A percentile compares a stretch with the other conserved stretches of the same genome.
Conservation (phyloP, 306 rosid species). For the Aeschynomene evenia region DNA sequence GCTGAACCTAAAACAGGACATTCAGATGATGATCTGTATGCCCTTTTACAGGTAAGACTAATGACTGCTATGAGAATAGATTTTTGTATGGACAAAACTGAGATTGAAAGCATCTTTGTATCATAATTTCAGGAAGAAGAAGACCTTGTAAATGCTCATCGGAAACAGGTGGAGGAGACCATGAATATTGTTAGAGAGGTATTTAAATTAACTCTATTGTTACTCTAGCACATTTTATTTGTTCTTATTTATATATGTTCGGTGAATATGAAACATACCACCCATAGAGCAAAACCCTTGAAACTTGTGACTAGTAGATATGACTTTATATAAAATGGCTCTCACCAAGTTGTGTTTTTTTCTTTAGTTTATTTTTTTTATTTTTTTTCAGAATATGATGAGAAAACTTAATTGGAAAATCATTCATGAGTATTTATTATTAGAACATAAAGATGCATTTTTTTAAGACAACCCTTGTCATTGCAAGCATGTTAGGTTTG, state of each 20-base stretch:
- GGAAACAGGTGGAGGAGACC: slow-evolving; percentile 89
- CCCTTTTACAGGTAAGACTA: slow-evolving; percentile 69
- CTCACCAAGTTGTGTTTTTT: neutral
- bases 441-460: too few species aligned
- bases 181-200: slow-evolving; percentile 91
- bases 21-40: slow-evolving; percentile 71
- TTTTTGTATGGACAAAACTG: neutral
- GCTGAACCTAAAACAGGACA: slow-evolving; percentile 44
- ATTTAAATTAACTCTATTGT: slow-evolving; percentile 18
- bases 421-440: too few species aligned
- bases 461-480: too few species aligned
- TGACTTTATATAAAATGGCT: neutral
- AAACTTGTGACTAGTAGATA: neutral
- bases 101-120: slow-evolving; percentile 15
- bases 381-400: slow-evolving; percentile 17
- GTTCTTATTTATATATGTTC: neutral
- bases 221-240: neutral
- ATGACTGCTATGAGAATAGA: neutral
- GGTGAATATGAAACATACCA: neutral
- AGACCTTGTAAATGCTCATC: slow-evolving; percentile 81
- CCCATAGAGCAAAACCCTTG: neutral
- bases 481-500: too few species aligned
- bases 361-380: too few species aligned
- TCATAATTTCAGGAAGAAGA: slow-evolving; percentile 75
- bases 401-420: neutral